Base-by-base conservation (phyloP, 2,329 filamentous ascomycete species). In the Aspergillus uvarum region DNA sequence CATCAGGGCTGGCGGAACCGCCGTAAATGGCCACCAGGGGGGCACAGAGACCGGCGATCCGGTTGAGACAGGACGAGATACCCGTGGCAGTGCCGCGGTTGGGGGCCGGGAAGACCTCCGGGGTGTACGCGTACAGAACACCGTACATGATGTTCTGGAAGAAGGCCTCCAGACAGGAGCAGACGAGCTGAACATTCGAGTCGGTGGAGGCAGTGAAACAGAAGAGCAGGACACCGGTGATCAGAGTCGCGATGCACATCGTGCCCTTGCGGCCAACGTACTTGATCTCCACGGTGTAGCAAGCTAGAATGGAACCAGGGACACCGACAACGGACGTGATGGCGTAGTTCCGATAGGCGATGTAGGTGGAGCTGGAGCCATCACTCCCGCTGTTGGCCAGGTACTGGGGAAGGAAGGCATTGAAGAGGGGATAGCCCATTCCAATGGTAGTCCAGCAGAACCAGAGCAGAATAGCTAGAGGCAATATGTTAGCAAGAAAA, bases 401-500 rank as follows among this genome's bases (percentile, higher is more conserved):
- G 70, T 95, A 95, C 67, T 95, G 90, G 0, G 92, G 92, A n/a
- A 96, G 82, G 77, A 96, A 96, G 55, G 90, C 89, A 74, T 95
- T 95, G 83, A 94, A 96, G 1, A 96, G 84, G 1, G 91, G 91
- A 70, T 94, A 96, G 2, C 88, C 91, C 86, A 96, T 89, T 61
- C 91, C 91, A 65, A 96, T 93, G 14, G 86, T 88, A 0, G 87
- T 83, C 91, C 91, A 96, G 72, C 87, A 87, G 75, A 92, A 90
- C 89, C 89, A 92, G 51, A 94, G 73, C 1, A 85, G 70, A 12
- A 74, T 60, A 29, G 82, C 70, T 76, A 51, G 26, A 52, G 44
- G 31, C 11, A 7, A 48, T 24, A 19, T 48, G 63, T 65, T 67
- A 70, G 60, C 6, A 35, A 42, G 22, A 3, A 65, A 68, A 1